Evolutionary conservation across 2,329 filamentous ascomycete species (phyloP), one percentile per base, ranked within the genome.

Genomic region (Sporothrix humicola): DNA sequence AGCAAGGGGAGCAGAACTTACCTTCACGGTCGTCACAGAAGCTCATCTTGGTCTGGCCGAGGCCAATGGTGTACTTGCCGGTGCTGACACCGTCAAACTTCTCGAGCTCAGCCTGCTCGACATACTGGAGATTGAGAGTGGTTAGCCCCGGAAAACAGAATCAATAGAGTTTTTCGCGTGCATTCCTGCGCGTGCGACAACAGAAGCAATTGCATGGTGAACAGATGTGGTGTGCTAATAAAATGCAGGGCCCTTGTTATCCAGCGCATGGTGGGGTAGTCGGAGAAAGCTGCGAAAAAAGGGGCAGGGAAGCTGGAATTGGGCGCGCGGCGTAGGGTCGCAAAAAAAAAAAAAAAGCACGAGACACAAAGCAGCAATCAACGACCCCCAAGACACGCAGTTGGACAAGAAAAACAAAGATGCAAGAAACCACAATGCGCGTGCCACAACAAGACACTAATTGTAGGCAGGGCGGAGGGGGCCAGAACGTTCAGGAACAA

Each of bases 21-120:
- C 93, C 93, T 86, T 96, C 93, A 81, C 92, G 90, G 81, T 96
- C 93, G 84, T 96, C 93, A 82, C 93, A 95, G 85, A 96, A 96
- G 87, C 90, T 91, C 93, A 96, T 96, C 86, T 93, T 94, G 81
- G 92, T 95, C 88, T 96, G 93, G 79, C 93, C 93, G 73, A 96
- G 91, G 82, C 93, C 93, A 84, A 96, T 95, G 80, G 93, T 96
- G 87, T 96, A 96, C 85, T 96, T 96, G 78, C 93, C 93, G 73
- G 90, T 82, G 82, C 88, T 88, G 79, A 93, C 92, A 82, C 92
- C 93, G 89, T 96, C 93, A 84, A 94, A 93, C 84, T 93, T 93
- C 83, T 95, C 93, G 76, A 96, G 89, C 82, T 95, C 92, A 73
- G 86, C 83, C 85, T 96, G 93, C 81, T 95, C 92, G 79, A 96